Evolutionary conservation across 192 early-diverging fungal species (phyloP).

Genomic region (Linderina pennispora): DNA sequence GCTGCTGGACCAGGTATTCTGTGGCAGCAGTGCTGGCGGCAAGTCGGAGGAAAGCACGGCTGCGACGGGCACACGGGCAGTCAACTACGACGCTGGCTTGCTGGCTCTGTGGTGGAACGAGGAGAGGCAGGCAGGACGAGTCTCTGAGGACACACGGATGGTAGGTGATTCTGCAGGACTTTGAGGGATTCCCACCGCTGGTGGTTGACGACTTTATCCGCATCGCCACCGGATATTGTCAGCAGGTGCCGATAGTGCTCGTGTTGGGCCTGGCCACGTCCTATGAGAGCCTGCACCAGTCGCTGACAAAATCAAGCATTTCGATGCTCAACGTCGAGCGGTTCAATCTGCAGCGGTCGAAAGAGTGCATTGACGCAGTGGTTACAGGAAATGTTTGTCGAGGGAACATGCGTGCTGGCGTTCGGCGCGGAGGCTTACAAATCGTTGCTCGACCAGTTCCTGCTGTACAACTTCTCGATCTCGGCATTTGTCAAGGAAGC

Average conservation of each 20-base stretch:
- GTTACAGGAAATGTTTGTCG: constrained; percentile 55
- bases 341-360: constrained; percentile 73
- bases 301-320: constrained; percentile 65
- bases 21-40: constrained; percentile 11
- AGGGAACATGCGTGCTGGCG: constrained; percentile 45
- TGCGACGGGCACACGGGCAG: constrained; percentile 31
- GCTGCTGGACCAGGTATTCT: constrained; percentile 67
- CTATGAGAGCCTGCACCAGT: constrained; percentile 73
- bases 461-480: constrained; percentile 77
- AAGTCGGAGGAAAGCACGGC: constrained; percentile 16
- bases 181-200: constrained; percentile 71
- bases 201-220: constrained; percentile 72
- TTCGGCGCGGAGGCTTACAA: constrained; percentile 69
- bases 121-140: neutral
- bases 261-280: constrained; percentile 86
- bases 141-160: constrained; percentile 18
- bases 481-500: constrained; percentile 58
- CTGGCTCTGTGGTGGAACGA: constrained; percentile 61
- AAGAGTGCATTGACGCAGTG: constrained; percentile 62
- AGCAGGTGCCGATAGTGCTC: constrained; percentile 68
- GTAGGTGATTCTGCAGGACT: constrained; percentile 79
- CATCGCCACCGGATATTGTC: constrained; percentile 58
- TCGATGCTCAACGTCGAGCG: constrained; percentile 68
- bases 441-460: constrained; percentile 72
- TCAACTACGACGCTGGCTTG: constrained; percentile 59